Conservation (phyloP, 306 rosid genomes). For the Rosa multiflora region DNA sequence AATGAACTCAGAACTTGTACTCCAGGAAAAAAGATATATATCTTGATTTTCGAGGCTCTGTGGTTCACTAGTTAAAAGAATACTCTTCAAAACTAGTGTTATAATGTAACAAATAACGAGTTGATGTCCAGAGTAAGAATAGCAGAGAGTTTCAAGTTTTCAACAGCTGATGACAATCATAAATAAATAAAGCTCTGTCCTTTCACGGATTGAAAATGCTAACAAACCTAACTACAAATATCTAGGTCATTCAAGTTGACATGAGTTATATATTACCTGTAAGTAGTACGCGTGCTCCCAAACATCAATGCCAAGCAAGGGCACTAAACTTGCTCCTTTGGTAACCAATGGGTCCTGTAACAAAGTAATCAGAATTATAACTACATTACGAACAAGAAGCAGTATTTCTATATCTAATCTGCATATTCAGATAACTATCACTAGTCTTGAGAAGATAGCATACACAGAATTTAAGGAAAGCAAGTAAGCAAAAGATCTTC, state of each 20-base stretch:
- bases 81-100: neutral
- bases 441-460: neutral
- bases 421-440: slow-evolving; percentile 5
- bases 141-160: neutral
- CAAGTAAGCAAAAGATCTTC: neutral
- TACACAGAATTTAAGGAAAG: neutral
- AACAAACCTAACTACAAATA: neutral
- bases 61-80: neutral
- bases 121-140: neutral
- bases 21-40: neutral
- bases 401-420: neutral
- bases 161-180: neutral
- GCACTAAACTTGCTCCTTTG: slow-evolving; percentile 77
- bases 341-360: slow-evolving; percentile 92
- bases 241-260: neutral
- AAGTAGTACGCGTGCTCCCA: slow-evolving; percentile 99
- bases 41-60: neutral
- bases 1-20: neutral
- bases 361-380: slow-evolving; percentile 35
- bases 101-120: neutral
- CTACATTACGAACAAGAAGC: neutral
- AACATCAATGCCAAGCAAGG: slow-evolving; percentile 93
- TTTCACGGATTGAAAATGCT: no score
- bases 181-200: neutral
- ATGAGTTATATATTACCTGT: slow-evolving; percentile 60